These are phyloP conservation scores for Vinca minor DNA, from an alignment of 257 asterid species.

Conservation along the genomic window DNA sequence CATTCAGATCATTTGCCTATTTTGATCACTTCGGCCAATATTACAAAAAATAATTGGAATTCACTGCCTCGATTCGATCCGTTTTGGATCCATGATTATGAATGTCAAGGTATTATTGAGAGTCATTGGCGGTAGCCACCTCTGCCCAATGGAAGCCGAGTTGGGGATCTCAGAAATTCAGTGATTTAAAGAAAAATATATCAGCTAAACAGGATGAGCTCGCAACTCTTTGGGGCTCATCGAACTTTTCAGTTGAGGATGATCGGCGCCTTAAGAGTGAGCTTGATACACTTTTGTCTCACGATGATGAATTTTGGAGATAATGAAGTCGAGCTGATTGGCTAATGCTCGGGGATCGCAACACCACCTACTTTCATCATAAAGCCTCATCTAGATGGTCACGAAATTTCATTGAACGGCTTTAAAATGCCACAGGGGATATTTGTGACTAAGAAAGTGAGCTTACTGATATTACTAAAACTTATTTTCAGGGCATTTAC, in stretches of 20 bases:
- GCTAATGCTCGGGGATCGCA: background rate
- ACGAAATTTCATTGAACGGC: background rate
- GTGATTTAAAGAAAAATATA: background rate
- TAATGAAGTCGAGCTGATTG: background rate
- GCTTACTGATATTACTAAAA: too few relatives aligned
- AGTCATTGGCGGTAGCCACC: background rate
- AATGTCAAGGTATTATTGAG: background rate
- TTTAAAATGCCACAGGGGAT: background rate
- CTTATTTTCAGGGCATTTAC: too few relatives aligned
- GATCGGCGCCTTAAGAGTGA: background rate
- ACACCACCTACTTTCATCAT: background rate
- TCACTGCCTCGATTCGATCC: background rate
- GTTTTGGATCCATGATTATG: background rate
- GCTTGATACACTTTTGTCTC: background rate
- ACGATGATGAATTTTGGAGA: too few relatives aligned
- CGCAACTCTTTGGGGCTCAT: background rate
- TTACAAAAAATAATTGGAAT: background rate
- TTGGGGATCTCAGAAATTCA: background rate
- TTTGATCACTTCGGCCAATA: background rate
- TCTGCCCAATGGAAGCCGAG: background rate
- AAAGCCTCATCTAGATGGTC: background rate
- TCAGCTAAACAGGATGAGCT: background rate
- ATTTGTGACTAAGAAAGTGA: background rate
- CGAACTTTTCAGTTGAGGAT: background rate
- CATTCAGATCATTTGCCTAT: background rate